Evolutionary conservation across 2,329 filamentous ascomycete species (phyloP).

Genomic region (Botrytis medusae): DNA sequence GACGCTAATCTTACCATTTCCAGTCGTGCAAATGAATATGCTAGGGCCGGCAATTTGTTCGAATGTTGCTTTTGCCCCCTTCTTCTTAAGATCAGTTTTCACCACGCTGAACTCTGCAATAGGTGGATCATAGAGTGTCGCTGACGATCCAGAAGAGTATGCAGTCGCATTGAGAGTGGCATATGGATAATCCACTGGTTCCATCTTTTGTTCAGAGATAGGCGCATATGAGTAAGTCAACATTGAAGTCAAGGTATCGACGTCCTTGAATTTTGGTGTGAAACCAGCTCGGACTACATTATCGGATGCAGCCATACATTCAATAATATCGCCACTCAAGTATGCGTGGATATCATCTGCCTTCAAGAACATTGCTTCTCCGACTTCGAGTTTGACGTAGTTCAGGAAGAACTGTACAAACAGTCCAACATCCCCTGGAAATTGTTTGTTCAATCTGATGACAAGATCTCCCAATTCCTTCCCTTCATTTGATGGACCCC

Average conservation of each 20-base stretch:
- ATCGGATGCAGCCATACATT: slow-evolving; percentile 99
- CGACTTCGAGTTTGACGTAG: slow-evolving; percentile 81
- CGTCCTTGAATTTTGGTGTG: slow-evolving; percentile 98
- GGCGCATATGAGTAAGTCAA: slow-evolving; percentile 94
- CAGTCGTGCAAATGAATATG: slow-evolving; percentile 86
- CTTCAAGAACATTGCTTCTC: slow-evolving; percentile 93
- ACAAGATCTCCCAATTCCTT: slow-evolving; percentile 76
- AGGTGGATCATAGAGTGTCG: slow-evolving; percentile 84
- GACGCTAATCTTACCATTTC: slow-evolving; percentile 79
- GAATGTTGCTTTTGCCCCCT: slow-evolving; percentile 81
- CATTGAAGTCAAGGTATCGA: slow-evolving; percentile 83
- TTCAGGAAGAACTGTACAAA: slow-evolving; percentile 98
- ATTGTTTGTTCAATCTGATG: slow-evolving; percentile 74
- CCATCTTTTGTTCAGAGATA: slow-evolving; percentile 93
- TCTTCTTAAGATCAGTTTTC: slow-evolving; percentile 68
- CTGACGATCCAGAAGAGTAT: slow-evolving; percentile 74
- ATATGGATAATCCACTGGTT: slow-evolving; percentile 81
- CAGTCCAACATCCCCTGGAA: slow-evolving; percentile 85
- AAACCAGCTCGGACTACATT: slow-evolving; percentile 97
- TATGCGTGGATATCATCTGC: slow-evolving; percentile 98
- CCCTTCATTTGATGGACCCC: slow-evolving; percentile 65
- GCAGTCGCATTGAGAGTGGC: slow-evolving; percentile 76
- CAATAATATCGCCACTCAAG: slow-evolving; percentile 88
- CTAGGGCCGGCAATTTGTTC: slow-evolving; percentile 85
- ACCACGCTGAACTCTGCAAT: slow-evolving; percentile 96